Conservation (phyloP, 2,329 filamentous ascomycete genomes). For the Aspergillus uvarum region DNA sequence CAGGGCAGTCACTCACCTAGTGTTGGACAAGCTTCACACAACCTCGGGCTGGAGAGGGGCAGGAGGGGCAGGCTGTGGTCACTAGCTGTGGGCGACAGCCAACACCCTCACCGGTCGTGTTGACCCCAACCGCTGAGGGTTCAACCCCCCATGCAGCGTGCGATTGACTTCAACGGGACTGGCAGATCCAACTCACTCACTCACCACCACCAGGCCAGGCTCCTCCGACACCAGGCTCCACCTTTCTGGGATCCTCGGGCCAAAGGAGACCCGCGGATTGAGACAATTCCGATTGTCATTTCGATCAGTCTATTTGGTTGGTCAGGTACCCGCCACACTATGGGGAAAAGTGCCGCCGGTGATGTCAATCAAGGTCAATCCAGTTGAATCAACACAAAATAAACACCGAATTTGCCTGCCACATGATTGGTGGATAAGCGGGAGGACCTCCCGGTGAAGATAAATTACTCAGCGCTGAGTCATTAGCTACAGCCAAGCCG, state of each 20-base stretch:
- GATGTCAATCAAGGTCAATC: background rate
- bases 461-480: background rate
- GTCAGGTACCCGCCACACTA: background rate
- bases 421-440: constrained; percentile 2
- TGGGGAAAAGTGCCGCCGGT: background rate
- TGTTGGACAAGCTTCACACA: background rate
- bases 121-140: constrained; percentile 4
- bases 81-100: background rate
- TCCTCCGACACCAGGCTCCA: background rate
- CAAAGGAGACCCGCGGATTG: background rate
- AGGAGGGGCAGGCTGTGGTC: constrained; percentile 1
- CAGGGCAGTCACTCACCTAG: too few relatives aligned
- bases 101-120: background rate
- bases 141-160: background rate
- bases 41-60: constrained; percentile 2
- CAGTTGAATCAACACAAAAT: background rate
- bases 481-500: background rate
- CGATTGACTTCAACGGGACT: background rate
- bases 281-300: background rate
- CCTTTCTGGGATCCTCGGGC: background rate
- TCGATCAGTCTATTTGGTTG: background rate
- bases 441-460: background rate
- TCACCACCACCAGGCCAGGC: background rate
- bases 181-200: background rate
- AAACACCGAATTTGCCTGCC: background rate